Evolutionary conservation across 169 alveolate species (phyloP).

Genomic region (Plasmodium knowlesi): DNA sequence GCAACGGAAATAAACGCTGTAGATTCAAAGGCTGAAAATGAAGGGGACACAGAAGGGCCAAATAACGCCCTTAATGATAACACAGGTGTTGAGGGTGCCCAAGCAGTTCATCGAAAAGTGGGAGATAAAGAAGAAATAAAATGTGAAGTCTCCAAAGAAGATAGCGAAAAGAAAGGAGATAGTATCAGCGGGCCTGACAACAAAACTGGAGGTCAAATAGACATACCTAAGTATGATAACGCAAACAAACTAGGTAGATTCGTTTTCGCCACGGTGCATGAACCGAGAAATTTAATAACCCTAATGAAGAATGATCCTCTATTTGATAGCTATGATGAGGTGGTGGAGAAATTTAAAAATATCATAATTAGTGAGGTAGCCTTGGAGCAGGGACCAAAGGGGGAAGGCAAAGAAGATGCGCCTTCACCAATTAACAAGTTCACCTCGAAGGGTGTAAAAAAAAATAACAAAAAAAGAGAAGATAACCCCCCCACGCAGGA

Average conservation of each 20-base stretch:
- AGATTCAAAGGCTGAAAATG: neutral
- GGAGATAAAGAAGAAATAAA: neutral
- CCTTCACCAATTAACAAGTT: neutral
- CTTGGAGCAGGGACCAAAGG: neutral
- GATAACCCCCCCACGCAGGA: neutral
- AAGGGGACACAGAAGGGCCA: neutral
- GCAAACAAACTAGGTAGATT: conserved; percentile 42
- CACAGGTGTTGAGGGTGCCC: neutral
- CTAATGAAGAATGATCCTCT: conserved; percentile 18
- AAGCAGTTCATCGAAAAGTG: neutral
- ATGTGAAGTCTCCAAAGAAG: neutral
- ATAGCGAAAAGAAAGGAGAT: neutral
- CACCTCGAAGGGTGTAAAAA: neutral
- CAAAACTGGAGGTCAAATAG: neutral
- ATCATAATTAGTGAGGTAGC: conserved; percentile 17
- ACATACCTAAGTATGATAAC: conserved; percentile 36
- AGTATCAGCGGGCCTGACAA: neutral
- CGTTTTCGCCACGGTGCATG: conserved; percentile 73
- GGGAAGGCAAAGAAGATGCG: neutral
- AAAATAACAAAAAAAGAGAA: neutral
- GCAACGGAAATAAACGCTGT: neutral
- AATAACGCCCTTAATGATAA: neutral
- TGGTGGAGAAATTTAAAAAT: conserved; percentile 25
- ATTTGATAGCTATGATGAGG: conserved; percentile 26
- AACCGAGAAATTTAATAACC: conserved; percentile 69